Evolutionary conservation across 176 grass and related monocot species (phyloP), one percentile per base, ranked within the genome.

Genomic region (Triticum timopheevii): DNA sequence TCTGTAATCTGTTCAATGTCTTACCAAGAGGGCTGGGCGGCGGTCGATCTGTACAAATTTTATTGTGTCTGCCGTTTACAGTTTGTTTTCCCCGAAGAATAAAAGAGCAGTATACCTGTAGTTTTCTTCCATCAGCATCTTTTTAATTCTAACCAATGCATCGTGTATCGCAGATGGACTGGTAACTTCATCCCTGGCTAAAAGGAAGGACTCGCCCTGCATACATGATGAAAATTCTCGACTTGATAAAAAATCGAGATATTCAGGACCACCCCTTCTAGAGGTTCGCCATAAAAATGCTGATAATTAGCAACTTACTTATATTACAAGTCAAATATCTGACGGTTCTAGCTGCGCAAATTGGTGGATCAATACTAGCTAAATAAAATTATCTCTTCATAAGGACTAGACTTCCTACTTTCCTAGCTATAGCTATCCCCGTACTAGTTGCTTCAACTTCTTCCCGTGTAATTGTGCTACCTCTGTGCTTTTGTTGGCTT

Each of bases 201-300:
- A 76, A 76, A 52, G 73, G 16, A 76, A 76, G 45, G 24, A 5
- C 73, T 54, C 47, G 7, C 45, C 47, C 45, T 54, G 73, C 73
- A 47, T 7, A 54, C 24, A 52, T 54, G 45, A 76, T 76, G 44
- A 10, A 0, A 10, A 54, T 31, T 76, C 15, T 54, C 27, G 1
- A 16, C 3, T 8, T 31, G 73, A 0, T 45, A 25, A 73, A 73
- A 76, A 20, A 30, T 20, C 19, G 45, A 76, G 73, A 76, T 76
- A 54, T 76, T 22, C 44, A 76, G 44, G 73, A 31, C 73, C 47
- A 54, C 52, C 25, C 73, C 73, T 76, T 20, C 73, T 47, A 76
- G 47, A 54, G 73, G 44, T 76, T 75, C 23, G 23, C 3, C 23
- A 49, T 75, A 24, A 24, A 25, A 25, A 25, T 45, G n/a, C 70